phyloP scores from a whole-genome alignment of 495 filamentous ascomycete genomes.

The Trichoderma virens region DNA sequence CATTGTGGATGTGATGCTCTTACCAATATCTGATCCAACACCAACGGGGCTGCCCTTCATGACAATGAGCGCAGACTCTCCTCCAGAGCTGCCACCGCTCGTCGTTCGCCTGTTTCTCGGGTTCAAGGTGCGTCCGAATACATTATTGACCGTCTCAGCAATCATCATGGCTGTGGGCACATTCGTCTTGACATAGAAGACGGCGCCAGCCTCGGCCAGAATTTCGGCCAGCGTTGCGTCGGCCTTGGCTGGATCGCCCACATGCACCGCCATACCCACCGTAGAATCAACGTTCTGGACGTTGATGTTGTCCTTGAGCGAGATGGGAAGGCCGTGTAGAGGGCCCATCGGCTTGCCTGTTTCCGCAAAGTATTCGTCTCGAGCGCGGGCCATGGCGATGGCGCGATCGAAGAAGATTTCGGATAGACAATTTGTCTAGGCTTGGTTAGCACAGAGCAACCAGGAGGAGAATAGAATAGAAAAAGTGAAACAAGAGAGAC shows the following conservation, averaged over 20 bases:
- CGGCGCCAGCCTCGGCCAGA: slow-evolving; percentile 68
- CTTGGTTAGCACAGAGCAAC: not conserved
- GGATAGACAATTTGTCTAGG: slow-evolving; percentile 49
- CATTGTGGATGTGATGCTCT: not conserved
- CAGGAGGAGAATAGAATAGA: not conserved
- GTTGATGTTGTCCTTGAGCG: slow-evolving; percentile 60
- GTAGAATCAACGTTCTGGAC: slow-evolving; percentile 47
- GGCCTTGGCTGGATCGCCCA: slow-evolving; percentile 20
- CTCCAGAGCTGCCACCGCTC: slow-evolving; percentile 55
- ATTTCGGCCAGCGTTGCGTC: slow-evolving; percentile 34
- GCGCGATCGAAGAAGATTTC: slow-evolving; percentile 61
- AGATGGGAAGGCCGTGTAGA: slow-evolving; percentile 61
- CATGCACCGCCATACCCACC: slow-evolving; percentile 24
- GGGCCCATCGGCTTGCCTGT: slow-evolving; percentile 48
- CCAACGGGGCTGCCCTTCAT: slow-evolving; percentile 36
- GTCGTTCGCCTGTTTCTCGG: slow-evolving; percentile 50
- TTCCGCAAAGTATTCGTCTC: slow-evolving; percentile 44
- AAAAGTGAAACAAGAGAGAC: not conserved
- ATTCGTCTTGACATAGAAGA: slow-evolving; percentile 84
- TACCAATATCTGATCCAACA: slow-evolving; percentile 60
- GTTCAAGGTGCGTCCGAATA: slow-evolving; percentile 60
- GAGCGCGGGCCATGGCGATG: slow-evolving; percentile 45
- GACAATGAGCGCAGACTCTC: slow-evolving; percentile 45
- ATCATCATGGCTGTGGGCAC: slow-evolving; percentile 49
- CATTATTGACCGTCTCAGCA: slow-evolving; percentile 51